Conservation (phyloP, 768 basidiomycete genomes). For the Mycena metata region DNA sequence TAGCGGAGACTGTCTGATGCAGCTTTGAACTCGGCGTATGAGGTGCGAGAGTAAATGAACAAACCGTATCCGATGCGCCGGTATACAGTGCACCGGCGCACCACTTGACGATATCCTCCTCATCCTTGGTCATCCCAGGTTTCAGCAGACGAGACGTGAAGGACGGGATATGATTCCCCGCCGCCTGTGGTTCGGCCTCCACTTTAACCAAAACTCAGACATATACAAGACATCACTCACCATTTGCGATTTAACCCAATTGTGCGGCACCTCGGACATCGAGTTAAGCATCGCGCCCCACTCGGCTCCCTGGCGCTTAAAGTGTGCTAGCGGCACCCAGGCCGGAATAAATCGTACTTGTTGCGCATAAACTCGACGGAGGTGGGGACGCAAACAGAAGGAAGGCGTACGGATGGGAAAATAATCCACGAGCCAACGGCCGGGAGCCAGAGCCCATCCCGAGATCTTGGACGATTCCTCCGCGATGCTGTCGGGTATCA, state of each 20-base stretch:
- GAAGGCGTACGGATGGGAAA: conserved; percentile 51
- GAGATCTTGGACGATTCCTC: conserved; percentile 57
- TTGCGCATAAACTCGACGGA: no score
- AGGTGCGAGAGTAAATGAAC: conserved; percentile 14
- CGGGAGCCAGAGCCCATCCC: conserved; percentile 55
- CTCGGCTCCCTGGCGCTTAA: conserved; percentile 59
- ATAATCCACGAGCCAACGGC: conserved; percentile 54
- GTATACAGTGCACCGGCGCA: conserved; percentile 65
- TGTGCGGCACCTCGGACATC: conserved; percentile 56
- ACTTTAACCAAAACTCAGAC: neutral
- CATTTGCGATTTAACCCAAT: conserved; percentile 63
- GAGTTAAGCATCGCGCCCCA: conserved; percentile 55
- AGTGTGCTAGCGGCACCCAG: conserved; percentile 63
- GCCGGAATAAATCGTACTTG: conserved; percentile 64
- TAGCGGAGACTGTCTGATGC: conserved; percentile 58
- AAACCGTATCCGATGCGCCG: conserved; percentile 61
- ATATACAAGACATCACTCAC: conserved; percentile 37
- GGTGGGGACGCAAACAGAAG: neutral
- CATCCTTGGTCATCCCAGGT: conserved; percentile 46
- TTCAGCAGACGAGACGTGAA: conserved; percentile 58
- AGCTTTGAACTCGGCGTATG: conserved; percentile 14
- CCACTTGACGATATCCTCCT: conserved; percentile 64
- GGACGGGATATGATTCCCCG: conserved; percentile 52
- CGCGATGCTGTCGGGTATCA: conserved; percentile 41
- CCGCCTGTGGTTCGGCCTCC: conserved; percentile 40